Evolutionary conservation across 192 early-diverging fungal species (phyloP), one percentile per base, ranked within the genome.

Genomic region (Backusella tuberculispora): DNA sequence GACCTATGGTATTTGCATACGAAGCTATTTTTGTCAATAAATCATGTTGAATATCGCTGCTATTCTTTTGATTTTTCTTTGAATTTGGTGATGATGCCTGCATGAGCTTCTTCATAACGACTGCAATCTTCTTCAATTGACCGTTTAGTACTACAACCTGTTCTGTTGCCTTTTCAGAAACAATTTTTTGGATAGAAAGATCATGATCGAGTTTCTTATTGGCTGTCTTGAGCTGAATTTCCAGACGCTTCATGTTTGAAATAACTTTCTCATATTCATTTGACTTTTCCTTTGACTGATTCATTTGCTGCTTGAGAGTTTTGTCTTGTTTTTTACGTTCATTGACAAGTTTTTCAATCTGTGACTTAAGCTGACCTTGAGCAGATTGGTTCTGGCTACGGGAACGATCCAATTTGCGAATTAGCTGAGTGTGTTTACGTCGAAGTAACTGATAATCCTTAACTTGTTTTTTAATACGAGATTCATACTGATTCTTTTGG

Each of bases 261-360:
- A 74, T 40, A 21, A 72, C 69, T 6, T 65, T 69, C 17, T 71
- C 78, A 64, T 65, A 63, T 10, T 68, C 47, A 13, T 10, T 24
- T 8, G 15, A 41, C 1, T 63, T 69, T 19, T 80, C 78, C 19
- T 65, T 74, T 21, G 69, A 50, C 13, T 71, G 68, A 50, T 72
- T 63, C 7, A 64, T 21, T 26, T 80, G 74, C 45, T 71, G 70
- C 15, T 80, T 80, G 40, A 80, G 48, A 0, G 63, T 63, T n/a
- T 74, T 74, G 0, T 66, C 43, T 21, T 67, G 8, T 26, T 75
- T 75, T 66, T 72, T 75, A 37, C 75, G 72, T 40, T 80, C 78
- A 19, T 80, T 74, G 7, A 48, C 71, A 17, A 53, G 19, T 12
- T 63, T 69, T 2, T 72, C 64, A 2, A 75, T 38, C 7, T 66